Conservation (phyloP, 441 rosid species). For the Jatropha multifida region DNA sequence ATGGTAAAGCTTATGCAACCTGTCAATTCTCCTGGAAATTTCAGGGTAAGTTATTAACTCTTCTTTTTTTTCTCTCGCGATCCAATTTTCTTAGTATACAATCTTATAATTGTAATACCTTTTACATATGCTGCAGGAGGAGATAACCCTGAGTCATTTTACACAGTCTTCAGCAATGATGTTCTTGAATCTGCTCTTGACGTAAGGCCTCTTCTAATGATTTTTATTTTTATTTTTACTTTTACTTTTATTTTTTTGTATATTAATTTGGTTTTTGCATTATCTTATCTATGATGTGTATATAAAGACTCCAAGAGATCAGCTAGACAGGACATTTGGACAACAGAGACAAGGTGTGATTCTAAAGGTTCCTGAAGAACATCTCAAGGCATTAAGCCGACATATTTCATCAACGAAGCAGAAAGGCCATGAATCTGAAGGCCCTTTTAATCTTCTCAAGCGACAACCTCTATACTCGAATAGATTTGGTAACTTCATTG, state of each 20-base stretch:
- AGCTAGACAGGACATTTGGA: constrained; percentile 34
- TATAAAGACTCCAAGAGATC: constrained; percentile 40
- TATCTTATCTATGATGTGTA: neutral
- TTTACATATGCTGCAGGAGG: constrained; percentile 28
- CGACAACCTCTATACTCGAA: constrained; percentile 42
- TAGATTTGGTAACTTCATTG: constrained; percentile 44
- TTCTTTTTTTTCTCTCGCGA: too few species aligned
- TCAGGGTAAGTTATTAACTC: constrained; percentile 22
- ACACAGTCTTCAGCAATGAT: constrained; percentile 38
- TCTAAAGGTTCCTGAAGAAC: constrained; percentile 33
- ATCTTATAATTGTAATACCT: neutral
- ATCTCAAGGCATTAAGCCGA: constrained; percentile 32
- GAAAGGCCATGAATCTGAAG: constrained; percentile 8
- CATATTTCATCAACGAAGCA: constrained; percentile 22
- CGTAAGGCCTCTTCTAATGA: constrained; percentile 23
- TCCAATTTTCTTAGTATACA: neutral
- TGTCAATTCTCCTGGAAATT: constrained; percentile 39
- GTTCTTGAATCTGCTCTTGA: constrained; percentile 49
- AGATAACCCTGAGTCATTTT: constrained; percentile 38
- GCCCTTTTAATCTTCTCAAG: constrained; percentile 37
- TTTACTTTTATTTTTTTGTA: neutral
- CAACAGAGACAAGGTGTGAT: constrained; percentile 37
- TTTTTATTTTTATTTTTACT: too few species aligned
- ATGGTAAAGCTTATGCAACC: constrained; percentile 35
- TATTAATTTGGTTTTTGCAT: neutral